Base-by-base conservation (phyloP, 345 rosid species). In the Theobroma cacao region DNA sequence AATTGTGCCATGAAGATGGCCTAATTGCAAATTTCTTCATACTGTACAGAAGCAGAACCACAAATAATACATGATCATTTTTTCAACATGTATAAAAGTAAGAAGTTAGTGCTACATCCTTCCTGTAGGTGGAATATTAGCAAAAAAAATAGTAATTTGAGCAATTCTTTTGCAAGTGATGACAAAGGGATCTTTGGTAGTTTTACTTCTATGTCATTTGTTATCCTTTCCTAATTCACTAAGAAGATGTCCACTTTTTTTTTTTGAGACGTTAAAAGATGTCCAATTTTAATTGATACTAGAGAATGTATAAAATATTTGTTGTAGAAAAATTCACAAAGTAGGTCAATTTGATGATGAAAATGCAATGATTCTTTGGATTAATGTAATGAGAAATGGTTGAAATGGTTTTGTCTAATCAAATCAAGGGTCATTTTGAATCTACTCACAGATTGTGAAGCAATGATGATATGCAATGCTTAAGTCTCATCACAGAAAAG, bases 31-130 rank as follows among this genome's bases (percentile, higher is more conserved):
- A 58, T 59, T 58, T 36, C 75, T 55, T 68, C 61, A 53, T n/a
- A 43, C 41, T 38, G 73, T 62, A 72, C 75, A 64, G 61, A 72
- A 63, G 63, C 60, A 43, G 17, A 55, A 40, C 26, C 28, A 65
- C 70, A 20, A 65, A n/a, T 28, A 38, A n/a, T 65, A 22, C 0
- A 4, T 65, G 30, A 10, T 36, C 28, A 38, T 5, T 61, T 65
- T 65, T 38, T 65, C 70, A 36, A 40, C 47, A 2, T 64, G 47
- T 20, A 36, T 34, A 31, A n/a, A 64, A 20, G 47, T 28, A 34
- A 18, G 69, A 45, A 9, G 43, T 34, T 20, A 26, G 17, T 59
- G 34, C 34, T 28, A 30, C 38, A 60, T 60, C 7, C 38, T 60
- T 60, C 22, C 22, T 8, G 1, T 61, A 30, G 7, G 18, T 12